Percentiles rank a stretch among this genome's conserved stretches.
Conservation (phyloP, 1,284 basidiomycete species). For the Volvariella volvacea region DNA sequence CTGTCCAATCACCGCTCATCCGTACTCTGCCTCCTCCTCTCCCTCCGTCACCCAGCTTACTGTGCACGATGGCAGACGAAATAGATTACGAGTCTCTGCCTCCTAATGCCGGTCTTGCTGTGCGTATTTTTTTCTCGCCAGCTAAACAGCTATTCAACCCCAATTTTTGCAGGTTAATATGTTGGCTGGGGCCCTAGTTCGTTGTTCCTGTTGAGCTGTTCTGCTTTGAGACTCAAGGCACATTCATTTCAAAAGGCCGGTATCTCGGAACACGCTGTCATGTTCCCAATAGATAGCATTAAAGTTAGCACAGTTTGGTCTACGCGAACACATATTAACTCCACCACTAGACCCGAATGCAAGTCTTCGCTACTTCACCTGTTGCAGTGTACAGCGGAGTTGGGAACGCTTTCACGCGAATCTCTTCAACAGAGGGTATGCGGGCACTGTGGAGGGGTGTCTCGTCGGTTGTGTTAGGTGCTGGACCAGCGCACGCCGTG, state of each 20-base stretch:
- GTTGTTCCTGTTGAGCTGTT: conserved; percentile 24
- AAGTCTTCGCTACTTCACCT: conserved; percentile 84
- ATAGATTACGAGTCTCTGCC: conserved; percentile 74
- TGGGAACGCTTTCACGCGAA: conserved; percentile 82
- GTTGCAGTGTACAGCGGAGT: conserved; percentile 86
- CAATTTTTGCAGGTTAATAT: conserved; percentile 73
- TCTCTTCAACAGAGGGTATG: conserved; percentile 90
- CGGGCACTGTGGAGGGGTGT: conserved; percentile 94
- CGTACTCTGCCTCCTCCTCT: neutral
- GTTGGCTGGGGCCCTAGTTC: conserved; percentile 91
- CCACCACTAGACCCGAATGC: conserved; percentile 87
- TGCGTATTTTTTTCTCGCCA: conserved; percentile 26
- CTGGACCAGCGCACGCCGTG: conserved; percentile 96
- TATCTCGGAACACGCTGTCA: conserved; percentile 98
- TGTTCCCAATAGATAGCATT: conserved; percentile 98
- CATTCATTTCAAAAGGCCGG: conserved; percentile 62
- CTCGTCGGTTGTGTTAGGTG: conserved; percentile 94
- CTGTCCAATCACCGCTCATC: neutral
- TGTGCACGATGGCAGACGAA: conserved; percentile 45
- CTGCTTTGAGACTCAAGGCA: neutral
- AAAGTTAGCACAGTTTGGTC: conserved; percentile 78
- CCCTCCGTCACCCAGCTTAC: neutral
- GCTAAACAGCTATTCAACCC: conserved; percentile 2
- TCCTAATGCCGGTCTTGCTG: conserved; percentile 68
- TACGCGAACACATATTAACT: conserved; percentile 6